These are phyloP conservation scores for Xerocomellus dryophilus DNA, from an alignment of 768 basidiomycete species.

Conservation along the genomic window DNA sequence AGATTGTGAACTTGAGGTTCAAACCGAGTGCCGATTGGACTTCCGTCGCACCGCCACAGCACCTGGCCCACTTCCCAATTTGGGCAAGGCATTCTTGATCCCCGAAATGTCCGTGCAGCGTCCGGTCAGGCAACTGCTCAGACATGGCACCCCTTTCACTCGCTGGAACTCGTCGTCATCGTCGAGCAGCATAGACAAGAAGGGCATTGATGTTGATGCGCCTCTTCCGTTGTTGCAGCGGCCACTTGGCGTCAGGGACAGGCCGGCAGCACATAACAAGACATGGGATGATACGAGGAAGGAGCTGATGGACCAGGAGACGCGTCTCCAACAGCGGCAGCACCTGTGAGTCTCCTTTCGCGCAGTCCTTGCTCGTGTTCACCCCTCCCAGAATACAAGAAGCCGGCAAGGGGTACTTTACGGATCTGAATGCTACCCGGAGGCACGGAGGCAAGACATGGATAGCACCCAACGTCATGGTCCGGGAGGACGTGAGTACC, in stretches of 20 bases:
- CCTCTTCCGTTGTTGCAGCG: slow-evolving; percentile 46
- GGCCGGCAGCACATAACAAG: slow-evolving; percentile 58
- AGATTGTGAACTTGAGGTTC: too few species aligned
- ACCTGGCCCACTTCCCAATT: too few species aligned
- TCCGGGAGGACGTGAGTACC: slow-evolving; percentile 79
- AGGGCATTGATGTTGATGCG: background rate
- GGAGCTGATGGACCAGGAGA: slow-evolving; percentile 70
- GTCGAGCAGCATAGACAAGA: slow-evolving; percentile 1
- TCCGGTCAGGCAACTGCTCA: slow-evolving; percentile 8
- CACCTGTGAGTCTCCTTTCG: slow-evolving; percentile 44
- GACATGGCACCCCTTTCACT: slow-evolving; percentile 3
- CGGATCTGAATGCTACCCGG: slow-evolving; percentile 78
- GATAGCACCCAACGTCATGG: slow-evolving; percentile 86
- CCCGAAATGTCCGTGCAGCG: slow-evolving; percentile 22
- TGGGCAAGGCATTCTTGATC: slow-evolving; percentile 7
- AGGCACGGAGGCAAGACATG: slow-evolving; percentile 91
- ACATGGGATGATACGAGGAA: slow-evolving; percentile 61
- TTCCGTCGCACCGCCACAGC: too few species aligned
- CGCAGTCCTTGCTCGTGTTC: background rate
- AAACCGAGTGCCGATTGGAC: too few species aligned
- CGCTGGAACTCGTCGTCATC: slow-evolving; percentile 24
- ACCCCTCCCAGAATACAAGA: slow-evolving; percentile 48
- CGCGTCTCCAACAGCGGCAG: slow-evolving; percentile 64
- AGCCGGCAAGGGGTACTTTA: slow-evolving; percentile 80
- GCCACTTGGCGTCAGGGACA: slow-evolving; percentile 73